phyloP scores from a whole-genome alignment of 257 asterid species.

The Misopates orontium region DNA sequence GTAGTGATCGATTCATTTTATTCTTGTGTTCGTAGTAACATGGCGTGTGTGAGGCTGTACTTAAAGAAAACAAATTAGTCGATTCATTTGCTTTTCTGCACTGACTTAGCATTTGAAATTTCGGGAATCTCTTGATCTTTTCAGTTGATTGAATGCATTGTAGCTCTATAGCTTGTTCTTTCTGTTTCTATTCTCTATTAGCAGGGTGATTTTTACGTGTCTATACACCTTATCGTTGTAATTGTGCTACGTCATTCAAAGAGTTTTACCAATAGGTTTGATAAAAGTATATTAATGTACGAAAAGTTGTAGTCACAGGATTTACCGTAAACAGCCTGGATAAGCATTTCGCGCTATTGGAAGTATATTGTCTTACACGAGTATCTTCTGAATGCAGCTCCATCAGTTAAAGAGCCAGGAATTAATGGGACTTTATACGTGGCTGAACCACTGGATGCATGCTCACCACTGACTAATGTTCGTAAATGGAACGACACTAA shows the following conservation, averaged over 20 bases:
- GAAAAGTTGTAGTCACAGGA: too few species aligned
- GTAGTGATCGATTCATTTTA: too few species aligned
- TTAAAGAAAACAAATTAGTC: background rate
- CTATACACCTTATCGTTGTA: too few species aligned
- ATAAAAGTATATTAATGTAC: too few species aligned
- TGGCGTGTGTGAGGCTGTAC: background rate
- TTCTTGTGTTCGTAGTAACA: background rate
- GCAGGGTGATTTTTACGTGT: too few species aligned
- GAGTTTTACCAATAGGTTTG: too few species aligned
- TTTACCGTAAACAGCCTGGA: background rate
- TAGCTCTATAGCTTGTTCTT: too few species aligned
- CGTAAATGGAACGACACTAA: conserved; percentile 33
- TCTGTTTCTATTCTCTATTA: too few species aligned
- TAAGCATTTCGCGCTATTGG: background rate
- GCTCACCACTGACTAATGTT: conserved; percentile 52
- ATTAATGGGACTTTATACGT: conserved; percentile 48
- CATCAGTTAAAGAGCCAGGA: conserved; percentile 55
- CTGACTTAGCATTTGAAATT: too few species aligned
- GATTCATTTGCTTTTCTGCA: background rate
- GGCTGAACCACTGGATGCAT: conserved; percentile 81
- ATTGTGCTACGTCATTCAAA: too few species aligned
- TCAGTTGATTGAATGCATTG: too few species aligned
- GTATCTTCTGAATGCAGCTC: conserved; percentile 50
- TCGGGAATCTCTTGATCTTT: too few species aligned
- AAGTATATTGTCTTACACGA: conserved; percentile 21